Conservation (phyloP, 768 basidiomycete genomes). For the Mycena leptocephala region DNA sequence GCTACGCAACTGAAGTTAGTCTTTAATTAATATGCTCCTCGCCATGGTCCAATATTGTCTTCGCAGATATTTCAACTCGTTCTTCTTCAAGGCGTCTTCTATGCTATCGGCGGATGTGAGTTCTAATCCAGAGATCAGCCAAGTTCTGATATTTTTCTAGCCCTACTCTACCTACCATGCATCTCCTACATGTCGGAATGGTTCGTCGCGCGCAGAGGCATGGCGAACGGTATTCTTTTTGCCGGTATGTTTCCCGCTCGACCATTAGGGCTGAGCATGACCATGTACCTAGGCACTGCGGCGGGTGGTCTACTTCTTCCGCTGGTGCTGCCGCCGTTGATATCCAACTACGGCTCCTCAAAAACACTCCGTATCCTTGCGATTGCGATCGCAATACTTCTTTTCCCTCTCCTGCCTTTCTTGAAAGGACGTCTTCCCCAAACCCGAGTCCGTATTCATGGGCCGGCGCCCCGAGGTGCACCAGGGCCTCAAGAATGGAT, state of each 20-base stretch:
- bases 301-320: slow-evolving; percentile 48
- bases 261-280: background rate
- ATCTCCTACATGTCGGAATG: slow-evolving; percentile 50
- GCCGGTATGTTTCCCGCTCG: slow-evolving; percentile 37
- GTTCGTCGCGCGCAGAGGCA: slow-evolving; percentile 48
- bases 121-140: background rate
- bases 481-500: slow-evolving; percentile 31
- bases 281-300: slow-evolving; percentile 36
- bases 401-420: slow-evolving; percentile 44
- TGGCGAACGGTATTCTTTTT: slow-evolving; percentile 51
- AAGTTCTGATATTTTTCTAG: slow-evolving; percentile 17
- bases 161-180: slow-evolving; percentile 43
- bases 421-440: slow-evolving; percentile 43
- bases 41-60: background rate
- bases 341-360: slow-evolving; percentile 39
- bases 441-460: slow-evolving; percentile 21
- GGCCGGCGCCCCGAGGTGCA: slow-evolving; percentile 10
- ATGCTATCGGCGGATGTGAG: slow-evolving; percentile 45
- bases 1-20: slow-evolving; percentile 39
- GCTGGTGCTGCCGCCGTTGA: slow-evolving; percentile 43
- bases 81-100: slow-evolving; percentile 45
- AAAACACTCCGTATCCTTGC: slow-evolving; percentile 44
- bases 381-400: slow-evolving; percentile 28
- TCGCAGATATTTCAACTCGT: slow-evolving; percentile 36
- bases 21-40: background rate